Conservation (phyloP, 768 basidiomycete genomes). For the Boletus reticuloceps region DNA sequence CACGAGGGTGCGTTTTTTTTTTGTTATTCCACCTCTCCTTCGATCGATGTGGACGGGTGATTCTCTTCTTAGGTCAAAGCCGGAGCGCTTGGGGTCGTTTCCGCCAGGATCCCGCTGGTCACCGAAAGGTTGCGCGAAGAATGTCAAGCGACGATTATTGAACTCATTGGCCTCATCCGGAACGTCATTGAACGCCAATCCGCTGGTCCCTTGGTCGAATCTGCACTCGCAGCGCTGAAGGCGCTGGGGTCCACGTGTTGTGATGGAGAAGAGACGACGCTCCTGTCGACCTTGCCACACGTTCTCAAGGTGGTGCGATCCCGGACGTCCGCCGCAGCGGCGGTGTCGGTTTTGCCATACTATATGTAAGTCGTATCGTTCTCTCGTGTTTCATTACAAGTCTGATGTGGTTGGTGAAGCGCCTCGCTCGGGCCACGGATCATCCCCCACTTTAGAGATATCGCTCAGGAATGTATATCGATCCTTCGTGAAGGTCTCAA, state of each 20-base stretch:
- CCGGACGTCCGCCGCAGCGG: constrained; percentile 36
- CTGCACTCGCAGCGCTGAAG: constrained; percentile 60
- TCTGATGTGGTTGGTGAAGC: constrained; percentile 38
- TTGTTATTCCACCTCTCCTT: not conserved
- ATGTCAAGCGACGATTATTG: constrained; percentile 47
- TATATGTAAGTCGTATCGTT: constrained; percentile 48
- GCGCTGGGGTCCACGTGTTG: constrained; percentile 56
- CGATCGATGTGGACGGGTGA: not conserved
- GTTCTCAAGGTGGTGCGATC: constrained; percentile 49
- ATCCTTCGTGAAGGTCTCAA: constrained; percentile 43
- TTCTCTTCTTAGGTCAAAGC: constrained; percentile 48
- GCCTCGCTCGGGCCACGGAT: constrained; percentile 79
- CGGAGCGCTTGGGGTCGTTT: constrained; percentile 69
- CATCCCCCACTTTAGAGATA: constrained; percentile 78
- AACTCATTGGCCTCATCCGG: constrained; percentile 51
- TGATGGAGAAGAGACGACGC: constrained; percentile 61
- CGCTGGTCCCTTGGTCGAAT: constrained; percentile 38
- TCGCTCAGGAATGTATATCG: constrained; percentile 56
- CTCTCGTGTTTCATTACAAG: not conserved
- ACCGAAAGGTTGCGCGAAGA: constrained; percentile 52
- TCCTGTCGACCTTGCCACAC: constrained; percentile 59
- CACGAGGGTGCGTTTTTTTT: constrained; percentile 41
- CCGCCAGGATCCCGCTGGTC: constrained; percentile 62
- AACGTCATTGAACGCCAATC: constrained; percentile 43
- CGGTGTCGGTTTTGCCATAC: constrained; percentile 54